Evolutionary conservation across 768 basidiomycete species (phyloP).

Genomic region (Phylloporus sp.): DNA sequence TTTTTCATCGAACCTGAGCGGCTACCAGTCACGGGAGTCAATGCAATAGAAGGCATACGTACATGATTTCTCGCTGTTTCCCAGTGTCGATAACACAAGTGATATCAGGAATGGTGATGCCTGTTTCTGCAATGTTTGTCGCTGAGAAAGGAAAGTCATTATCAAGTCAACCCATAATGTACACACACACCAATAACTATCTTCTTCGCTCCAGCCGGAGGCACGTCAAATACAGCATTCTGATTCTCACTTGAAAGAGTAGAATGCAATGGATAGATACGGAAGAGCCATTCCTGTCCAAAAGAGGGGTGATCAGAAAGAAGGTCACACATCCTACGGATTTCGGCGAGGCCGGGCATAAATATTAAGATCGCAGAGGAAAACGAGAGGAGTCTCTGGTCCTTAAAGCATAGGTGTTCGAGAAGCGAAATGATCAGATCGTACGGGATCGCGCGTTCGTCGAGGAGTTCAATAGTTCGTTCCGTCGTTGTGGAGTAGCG

Average conservation of each 20-base stretch:
- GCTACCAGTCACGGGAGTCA: slow-evolving; percentile 4
- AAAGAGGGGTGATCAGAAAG: slow-evolving; percentile 72
- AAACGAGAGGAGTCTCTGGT: slow-evolving; percentile 44
- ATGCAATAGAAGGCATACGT: slow-evolving; percentile 3
- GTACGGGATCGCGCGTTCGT: slow-evolving; percentile 86
- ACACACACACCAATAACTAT: slow-evolving; percentile 78
- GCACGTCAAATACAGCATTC: slow-evolving; percentile 84
- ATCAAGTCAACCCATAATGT: neutral
- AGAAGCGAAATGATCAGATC: slow-evolving; percentile 83
- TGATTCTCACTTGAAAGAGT: slow-evolving; percentile 91
- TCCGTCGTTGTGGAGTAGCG: slow-evolving; percentile 75
- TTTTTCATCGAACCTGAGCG: slow-evolving; percentile 86
- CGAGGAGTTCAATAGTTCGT: slow-evolving; percentile 75
- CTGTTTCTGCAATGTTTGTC: slow-evolving; percentile 93
- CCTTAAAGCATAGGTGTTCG: slow-evolving; percentile 76
- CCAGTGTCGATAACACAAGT: slow-evolving; percentile 95
- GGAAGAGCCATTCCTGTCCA: slow-evolving; percentile 57
- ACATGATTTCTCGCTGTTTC: slow-evolving; percentile 93
- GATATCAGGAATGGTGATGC: slow-evolving; percentile 97
- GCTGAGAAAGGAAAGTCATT: slow-evolving; percentile 38
- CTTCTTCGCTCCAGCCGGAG: slow-evolving; percentile 75
- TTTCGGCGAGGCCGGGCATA: slow-evolving; percentile 93
- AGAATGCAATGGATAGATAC: slow-evolving; percentile 84
- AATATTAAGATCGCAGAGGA: slow-evolving; percentile 86
- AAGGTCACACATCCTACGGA: slow-evolving; percentile 80